phyloP scores from a whole-genome alignment of 768 basidiomycete species.

The Podaxis carcinomalis region DNA sequence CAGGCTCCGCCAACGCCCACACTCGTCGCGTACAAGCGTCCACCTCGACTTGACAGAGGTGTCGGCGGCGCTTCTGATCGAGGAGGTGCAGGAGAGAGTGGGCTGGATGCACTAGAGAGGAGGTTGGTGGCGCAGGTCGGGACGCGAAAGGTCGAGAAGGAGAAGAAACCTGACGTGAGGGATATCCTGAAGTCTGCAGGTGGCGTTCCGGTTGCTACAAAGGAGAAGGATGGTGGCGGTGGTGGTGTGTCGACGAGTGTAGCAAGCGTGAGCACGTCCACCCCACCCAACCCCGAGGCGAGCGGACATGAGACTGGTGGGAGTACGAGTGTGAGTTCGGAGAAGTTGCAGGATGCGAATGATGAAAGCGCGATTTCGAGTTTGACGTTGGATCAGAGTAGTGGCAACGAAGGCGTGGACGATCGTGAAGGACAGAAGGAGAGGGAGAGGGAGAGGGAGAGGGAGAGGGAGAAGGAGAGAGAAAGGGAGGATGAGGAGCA shows the following conservation, averaged over 20 bases:
- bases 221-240: background rate
- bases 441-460: slow-evolving; percentile 14
- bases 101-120: slow-evolving; percentile 71
- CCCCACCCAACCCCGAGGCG: slow-evolving; percentile 32
- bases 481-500: slow-evolving; percentile 18
- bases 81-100: slow-evolving; percentile 37
- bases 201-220: background rate
- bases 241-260: background rate
- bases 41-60: slow-evolving; percentile 17
- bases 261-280: background rate
- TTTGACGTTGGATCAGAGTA: slow-evolving; percentile 40
- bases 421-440: slow-evolving; percentile 1
- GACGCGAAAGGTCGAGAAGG: slow-evolving; percentile 45
- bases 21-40: slow-evolving; percentile 31
- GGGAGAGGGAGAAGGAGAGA: slow-evolving; percentile 12
- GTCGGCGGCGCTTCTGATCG: background rate
- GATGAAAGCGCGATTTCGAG: slow-evolving; percentile 56
- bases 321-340: slow-evolving; percentile 14
- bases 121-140: slow-evolving; percentile 70
- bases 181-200: slow-evolving; percentile 18
- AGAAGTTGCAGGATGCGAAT: slow-evolving; percentile 21
- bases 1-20: slow-evolving; percentile 46
- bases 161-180: slow-evolving; percentile 27
- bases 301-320: slow-evolving; percentile 7
- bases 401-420: slow-evolving; percentile 17